Evolutionary conservation across 371 early-diverging fungal species (phyloP), one percentile per base, ranked within the genome.

Genomic region (Quaeritorhiza haematococci): DNA sequence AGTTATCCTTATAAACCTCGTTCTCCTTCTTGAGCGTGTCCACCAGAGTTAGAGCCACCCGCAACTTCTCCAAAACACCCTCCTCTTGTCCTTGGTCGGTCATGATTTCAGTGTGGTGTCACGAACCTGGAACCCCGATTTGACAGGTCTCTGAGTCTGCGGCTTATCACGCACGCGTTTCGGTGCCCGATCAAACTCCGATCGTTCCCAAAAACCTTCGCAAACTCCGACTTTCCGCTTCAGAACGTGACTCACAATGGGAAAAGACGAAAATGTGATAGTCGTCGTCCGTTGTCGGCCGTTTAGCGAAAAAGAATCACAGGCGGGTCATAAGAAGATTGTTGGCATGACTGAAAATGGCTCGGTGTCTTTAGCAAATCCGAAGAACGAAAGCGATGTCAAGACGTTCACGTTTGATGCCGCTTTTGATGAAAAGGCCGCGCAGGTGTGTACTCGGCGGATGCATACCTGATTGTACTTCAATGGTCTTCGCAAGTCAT

Each of bases 381-480:
- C 79, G 1, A 77, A 75, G 42, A 33, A 48, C 5, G 62, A 49
- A 3, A 49, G 44, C 32, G 75, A 73, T 23, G 60, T 68, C 50
- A 82, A 79, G 60, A 63, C 66, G 34, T 82, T 82, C 56, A 71
- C 80, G 1, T 82, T 79, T 53, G 82, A 82, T 53, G 68, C 73
- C 3, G 75, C 70, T 3, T 80, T 76, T 66, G 82, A 72, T 58
- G 76, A 78, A 51, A 62, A 23, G 19, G 63, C 64, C 32, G 62
- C 55, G 24, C 81, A 81, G 69, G 78, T 72, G 34, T 13, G 52
- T 10, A n/a, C n/a, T n/a, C n/a, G n/a, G n/a, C n/a, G n/a, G n/a
- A n/a, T n/a, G n/a, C n/a, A n/a, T n/a, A n/a, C n/a, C n/a, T n/a
- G n/a, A n/a, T n/a, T n/a, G n/a, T n/a, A n/a, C n/a, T n/a, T n/a